phyloP scores from a whole-genome alignment of 768 basidiomycete species.

The Phylloporus sp. region DNA sequence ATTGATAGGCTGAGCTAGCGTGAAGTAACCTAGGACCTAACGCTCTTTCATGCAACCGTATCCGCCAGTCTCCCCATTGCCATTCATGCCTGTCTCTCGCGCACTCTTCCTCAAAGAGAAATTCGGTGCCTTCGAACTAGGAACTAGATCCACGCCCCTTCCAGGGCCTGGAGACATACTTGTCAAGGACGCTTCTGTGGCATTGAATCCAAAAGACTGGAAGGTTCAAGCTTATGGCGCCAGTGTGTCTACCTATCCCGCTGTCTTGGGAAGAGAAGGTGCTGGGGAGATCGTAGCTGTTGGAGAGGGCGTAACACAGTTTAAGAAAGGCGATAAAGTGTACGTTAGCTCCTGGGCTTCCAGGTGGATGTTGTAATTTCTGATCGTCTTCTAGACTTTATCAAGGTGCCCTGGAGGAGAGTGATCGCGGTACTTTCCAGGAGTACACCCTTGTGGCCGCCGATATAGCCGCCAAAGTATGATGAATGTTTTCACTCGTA shows the following conservation, averaged over 20 bases:
- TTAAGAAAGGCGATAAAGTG: conserved; percentile 34
- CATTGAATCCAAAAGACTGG: conserved; percentile 45
- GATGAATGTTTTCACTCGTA: background rate
- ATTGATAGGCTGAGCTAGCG: too few relatives aligned
- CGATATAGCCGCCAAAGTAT: conserved; percentile 17
- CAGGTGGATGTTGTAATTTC: background rate
- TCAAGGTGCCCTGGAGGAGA: conserved; percentile 1
- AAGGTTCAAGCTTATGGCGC: conserved; percentile 13
- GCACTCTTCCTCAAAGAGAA: conserved; percentile 19
- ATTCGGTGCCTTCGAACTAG: conserved; percentile 11
- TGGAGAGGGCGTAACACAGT: conserved; percentile 36
- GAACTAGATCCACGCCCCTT: conserved; percentile 5
- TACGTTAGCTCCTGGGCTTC: background rate
- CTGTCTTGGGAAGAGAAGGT: conserved; percentile 36
- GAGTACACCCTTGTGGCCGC: conserved; percentile 23
- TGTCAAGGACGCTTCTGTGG: conserved; percentile 38
- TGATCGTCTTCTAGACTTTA: conserved; percentile 15
- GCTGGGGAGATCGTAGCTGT: conserved; percentile 39
- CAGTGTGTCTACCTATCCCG: conserved; percentile 27
- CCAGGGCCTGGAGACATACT: conserved; percentile 44
- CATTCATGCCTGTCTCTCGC: conserved; percentile 12
- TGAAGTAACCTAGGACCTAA: too few relatives aligned
- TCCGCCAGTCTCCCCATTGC: background rate
- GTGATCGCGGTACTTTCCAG: conserved; percentile 23
- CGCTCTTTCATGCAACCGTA: too few relatives aligned